Conservation (phyloP, 2,329 filamentous ascomycete species). For the Davidsoniella virescens region DNA sequence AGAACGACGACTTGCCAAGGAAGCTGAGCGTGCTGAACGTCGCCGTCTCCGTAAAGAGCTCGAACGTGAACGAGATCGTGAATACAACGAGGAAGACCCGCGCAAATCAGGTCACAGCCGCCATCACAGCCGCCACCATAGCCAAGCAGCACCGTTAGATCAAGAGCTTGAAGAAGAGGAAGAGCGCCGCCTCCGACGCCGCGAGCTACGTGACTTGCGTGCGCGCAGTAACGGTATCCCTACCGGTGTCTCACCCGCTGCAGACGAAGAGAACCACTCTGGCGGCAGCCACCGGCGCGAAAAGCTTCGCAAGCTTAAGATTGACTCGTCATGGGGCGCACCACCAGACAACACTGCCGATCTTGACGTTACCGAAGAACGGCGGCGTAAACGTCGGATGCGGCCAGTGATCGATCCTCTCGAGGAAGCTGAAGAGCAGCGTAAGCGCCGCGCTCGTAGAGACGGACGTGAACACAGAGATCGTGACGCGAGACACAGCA, state of each 20-base stretch:
- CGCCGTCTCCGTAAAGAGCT: conserved; percentile 32
- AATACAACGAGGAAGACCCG: too few species aligned
- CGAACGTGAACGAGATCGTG: conserved; percentile 29
- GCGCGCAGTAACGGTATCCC: neutral
- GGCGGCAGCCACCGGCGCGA: too few species aligned
- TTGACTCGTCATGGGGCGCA: conserved; percentile 27
- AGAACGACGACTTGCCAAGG: conserved; percentile 35
- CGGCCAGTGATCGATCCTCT: conserved; percentile 15
- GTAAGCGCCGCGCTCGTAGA: conserved; percentile 27
- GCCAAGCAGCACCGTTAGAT: conserved; percentile 24
- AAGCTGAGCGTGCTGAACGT: conserved; percentile 33
- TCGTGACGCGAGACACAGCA: conserved; percentile 16
- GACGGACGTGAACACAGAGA: conserved; percentile 25
- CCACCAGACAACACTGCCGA: conserved; percentile 35
- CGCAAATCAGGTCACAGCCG: too few species aligned
- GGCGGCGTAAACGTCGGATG: conserved; percentile 23
- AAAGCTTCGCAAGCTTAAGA: too few species aligned
- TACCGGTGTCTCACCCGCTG: conserved; percentile 11
- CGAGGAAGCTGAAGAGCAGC: conserved; percentile 27
- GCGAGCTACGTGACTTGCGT: conserved; percentile 30
- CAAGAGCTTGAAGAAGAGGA: conserved; percentile 32
- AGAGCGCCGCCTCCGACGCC: conserved; percentile 36
- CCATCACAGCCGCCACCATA: too few species aligned
- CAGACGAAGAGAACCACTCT: conserved; percentile 7
- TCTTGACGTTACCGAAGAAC: conserved; percentile 15